These are phyloP conservation scores for Fraxinus pennsylvanica DNA, from an alignment of 257 asterid genomes.

Conservation along the genomic window DNA sequence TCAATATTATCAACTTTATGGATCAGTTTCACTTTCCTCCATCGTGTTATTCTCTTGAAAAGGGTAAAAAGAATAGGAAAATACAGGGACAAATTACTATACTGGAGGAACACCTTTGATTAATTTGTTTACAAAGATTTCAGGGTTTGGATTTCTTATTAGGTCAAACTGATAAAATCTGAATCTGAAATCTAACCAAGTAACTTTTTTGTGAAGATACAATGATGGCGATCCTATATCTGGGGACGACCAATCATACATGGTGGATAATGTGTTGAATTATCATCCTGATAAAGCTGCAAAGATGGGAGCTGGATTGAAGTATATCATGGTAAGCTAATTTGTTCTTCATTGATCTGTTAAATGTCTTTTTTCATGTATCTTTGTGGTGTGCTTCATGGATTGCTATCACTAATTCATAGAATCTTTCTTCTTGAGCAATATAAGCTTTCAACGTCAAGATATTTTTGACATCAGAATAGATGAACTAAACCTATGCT, in stretches of 20 bases:
- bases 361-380: neutral
- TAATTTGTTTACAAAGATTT: constrained; percentile 13
- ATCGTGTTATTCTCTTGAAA: constrained; percentile 8
- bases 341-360: constrained; percentile 12
- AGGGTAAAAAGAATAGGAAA: neutral
- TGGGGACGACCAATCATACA: constrained; percentile 75
- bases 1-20: neutral
- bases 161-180: neutral
- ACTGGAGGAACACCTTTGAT: neutral
- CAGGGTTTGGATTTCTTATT: neutral
- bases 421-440: neutral
- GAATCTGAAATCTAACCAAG: constrained; percentile 8
- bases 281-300: constrained; percentile 80
- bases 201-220: constrained; percentile 52
- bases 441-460: neutral
- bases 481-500: neutral
- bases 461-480: neutral
- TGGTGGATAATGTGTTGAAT: constrained; percentile 68
- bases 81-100: neutral
- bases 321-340: constrained; percentile 65
- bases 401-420: neutral
- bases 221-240: constrained; percentile 82
- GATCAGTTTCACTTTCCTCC: neutral
- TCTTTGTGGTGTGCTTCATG: neutral
- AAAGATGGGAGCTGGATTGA: constrained; percentile 80